Evolutionary conservation across 495 filamentous ascomycete genomes (phyloP).

Genomic region (Penicillium steckii): DNA sequence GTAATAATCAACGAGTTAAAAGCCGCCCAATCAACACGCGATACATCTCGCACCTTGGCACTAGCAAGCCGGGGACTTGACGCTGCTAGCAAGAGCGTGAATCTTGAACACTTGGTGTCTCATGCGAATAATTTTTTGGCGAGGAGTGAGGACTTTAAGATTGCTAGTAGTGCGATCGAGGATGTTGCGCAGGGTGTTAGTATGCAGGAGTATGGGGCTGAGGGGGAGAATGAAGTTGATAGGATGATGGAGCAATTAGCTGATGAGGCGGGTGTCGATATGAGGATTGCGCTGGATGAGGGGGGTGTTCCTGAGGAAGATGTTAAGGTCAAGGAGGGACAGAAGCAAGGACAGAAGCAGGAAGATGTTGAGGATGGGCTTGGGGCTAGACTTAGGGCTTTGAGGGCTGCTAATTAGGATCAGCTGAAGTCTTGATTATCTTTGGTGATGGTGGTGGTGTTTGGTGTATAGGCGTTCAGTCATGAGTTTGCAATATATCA

Average conservation of each 20-base stretch:
- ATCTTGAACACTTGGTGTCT: conserved; percentile 41
- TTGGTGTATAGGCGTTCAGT: no score
- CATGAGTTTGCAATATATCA: no score
- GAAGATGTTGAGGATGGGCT: conserved; percentile 46
- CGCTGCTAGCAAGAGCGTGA: conserved; percentile 44
- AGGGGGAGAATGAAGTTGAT: conserved; percentile 47
- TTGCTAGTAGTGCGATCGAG: conserved; percentile 45
- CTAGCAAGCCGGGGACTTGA: conserved; percentile 44
- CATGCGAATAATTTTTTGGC: conserved; percentile 51
- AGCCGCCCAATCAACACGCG: conserved; percentile 46
- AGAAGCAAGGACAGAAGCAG: conserved; percentile 10
- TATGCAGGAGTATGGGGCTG: conserved; percentile 48
- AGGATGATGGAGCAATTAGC: conserved; percentile 49
- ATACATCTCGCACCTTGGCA: conserved; percentile 45
- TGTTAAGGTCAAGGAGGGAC: conserved; percentile 37
- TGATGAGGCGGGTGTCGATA: conserved; percentile 47
- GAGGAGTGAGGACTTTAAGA: conserved; percentile 48
- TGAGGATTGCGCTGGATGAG: conserved; percentile 40
- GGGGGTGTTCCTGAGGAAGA: conserved; percentile 39
- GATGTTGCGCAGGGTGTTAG: conserved; percentile 47
- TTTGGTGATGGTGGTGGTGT: neutral
- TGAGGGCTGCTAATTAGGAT: conserved; percentile 42
- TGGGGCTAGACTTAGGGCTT: conserved; percentile 40
- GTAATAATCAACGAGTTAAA: conserved; percentile 53
- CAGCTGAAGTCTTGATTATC: no score